Percentiles rank a stretch among this genome's conserved stretches.
Evolutionary conservation across 768 basidiomycete species (phyloP).

Genomic region (Dacryopinax spathularia): DNA sequence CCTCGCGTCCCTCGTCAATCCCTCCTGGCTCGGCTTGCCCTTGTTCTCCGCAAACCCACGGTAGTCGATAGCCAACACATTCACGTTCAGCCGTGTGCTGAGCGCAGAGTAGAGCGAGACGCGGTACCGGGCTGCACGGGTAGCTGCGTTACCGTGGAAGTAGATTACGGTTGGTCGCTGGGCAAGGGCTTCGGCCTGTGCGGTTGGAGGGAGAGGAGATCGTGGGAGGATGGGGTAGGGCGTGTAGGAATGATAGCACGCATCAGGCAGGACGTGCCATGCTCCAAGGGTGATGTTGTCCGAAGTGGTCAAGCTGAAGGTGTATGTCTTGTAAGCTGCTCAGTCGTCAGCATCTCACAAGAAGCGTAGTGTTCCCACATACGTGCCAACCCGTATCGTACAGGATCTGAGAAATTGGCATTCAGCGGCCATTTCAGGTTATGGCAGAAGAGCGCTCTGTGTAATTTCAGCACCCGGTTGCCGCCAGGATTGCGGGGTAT

Average conservation of each 20-base stretch:
- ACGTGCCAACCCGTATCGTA: slow-evolving; percentile 73
- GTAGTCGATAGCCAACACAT: slow-evolving; percentile 81
- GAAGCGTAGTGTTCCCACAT: slow-evolving; percentile 12
- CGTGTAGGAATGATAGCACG: slow-evolving; percentile 35
- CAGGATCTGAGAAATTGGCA: slow-evolving; percentile 52
- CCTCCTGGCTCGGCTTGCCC: slow-evolving; percentile 60
- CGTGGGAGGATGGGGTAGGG: slow-evolving; percentile 21
- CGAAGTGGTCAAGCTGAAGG: slow-evolving; percentile 51
- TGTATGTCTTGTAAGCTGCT: slow-evolving; percentile 61
- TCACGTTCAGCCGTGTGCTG: slow-evolving; percentile 49
- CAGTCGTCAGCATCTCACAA: not conserved
- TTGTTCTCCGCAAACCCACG: slow-evolving; percentile 82
- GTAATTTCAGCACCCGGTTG: not conserved
- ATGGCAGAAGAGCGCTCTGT: slow-evolving; percentile 51
- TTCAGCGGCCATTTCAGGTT: slow-evolving; percentile 46
- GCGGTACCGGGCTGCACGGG: slow-evolving; percentile 52
- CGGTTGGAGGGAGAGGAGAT: slow-evolving; percentile 25
- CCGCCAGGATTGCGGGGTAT: not conserved
- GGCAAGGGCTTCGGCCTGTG: slow-evolving; percentile 38
- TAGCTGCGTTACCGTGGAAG: slow-evolving; percentile 81
- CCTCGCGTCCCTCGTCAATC: slow-evolving; percentile 54
- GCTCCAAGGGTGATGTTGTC: slow-evolving; percentile 75
- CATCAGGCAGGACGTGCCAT: slow-evolving; percentile 67
- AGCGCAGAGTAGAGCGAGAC: slow-evolving; percentile 54
- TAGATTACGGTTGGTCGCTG: slow-evolving; percentile 69